Evolutionary conservation across 1,139 yeast genomes (phyloP), one percentile per base, ranked within the genome.

Genomic region (Diutina ranongensis): DNA sequence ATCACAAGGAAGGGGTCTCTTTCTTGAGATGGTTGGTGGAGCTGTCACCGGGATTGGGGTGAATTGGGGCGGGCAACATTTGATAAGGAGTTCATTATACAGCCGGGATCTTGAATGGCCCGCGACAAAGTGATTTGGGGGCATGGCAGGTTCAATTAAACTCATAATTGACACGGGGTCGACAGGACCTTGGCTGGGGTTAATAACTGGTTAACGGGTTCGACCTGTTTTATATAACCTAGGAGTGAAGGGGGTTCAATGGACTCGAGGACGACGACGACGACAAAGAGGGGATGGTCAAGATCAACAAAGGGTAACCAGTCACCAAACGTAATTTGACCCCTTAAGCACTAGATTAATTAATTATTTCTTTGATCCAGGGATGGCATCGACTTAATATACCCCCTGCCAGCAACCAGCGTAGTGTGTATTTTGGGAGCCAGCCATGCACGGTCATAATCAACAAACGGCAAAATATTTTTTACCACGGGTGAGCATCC

Each of bases 71-170:
- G 32, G 33, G n/a, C 32, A 10, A 10, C 28, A 25, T 9, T 25
- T 38, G 18, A 25, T 13, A 8, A 38, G 33, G n/a, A 38, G 9
- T 32, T 38, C 42, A 13, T 38, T 38, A 13, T 38, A 38, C 31
- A 15, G 20, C 32, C 42, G 32, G 31, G 42, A 38, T 25, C 42
- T 22, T 20, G 33, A 25, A 15, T 38, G 42, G 42, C 42, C 42
- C 32, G 42, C 13, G 10, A 25, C 32, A 25, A 38, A 38, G 7
- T n/a, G n/a, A 20, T 22, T 25, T n/a, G 42, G 20, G 42, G 25
- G 25, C 42, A 38, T 38, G 28, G 42, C 42, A 10, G 42, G 42
- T 38, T 38, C 42, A 18, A 38, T 38, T 32, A 38, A 38, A 18
- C 42, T 38, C 42, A 38, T 38, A 38, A 12, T 38, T 15, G 42